Base-by-base conservation (phyloP, 257 asterid species). In the Osmanthus fragrans region DNA sequence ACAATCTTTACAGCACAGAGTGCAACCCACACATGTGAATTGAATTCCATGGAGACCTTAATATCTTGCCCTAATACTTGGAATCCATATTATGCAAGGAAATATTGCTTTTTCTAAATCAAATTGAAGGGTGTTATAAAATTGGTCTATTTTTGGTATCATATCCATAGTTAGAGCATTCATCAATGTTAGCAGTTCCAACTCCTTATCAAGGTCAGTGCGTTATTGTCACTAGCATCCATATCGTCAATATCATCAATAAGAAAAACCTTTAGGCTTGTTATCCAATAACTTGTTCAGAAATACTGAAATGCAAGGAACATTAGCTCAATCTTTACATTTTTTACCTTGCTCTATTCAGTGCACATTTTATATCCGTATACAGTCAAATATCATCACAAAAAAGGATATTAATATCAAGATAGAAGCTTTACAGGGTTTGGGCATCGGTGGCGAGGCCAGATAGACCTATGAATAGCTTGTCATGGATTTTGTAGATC, bases 401-500 rank as follows among this genome's bases (percentile, higher is more conserved):
- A 45, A 7, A 7, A 10, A 23, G 0, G 21, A 27, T 18, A 30
- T 37, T 27, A 15, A 32, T 33, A 13, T 13, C 60, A 25, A 36
- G 19, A 18, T 51, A 73, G 34, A 63, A 45, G 23, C 74, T 73
- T 84, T 84, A 94, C 98, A 92, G 82, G 1, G 99, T 94, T 81
- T 92, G 99, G 0, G 91, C 89, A 90, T 94, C 97, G 42, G 97
- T 88, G 36, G 94, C 99, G 40, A 94, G 93, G 76, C 99, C 97
- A 29, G 96, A 78, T 70, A 94, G 96, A 36, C 97, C 99, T 32
- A 94, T 87, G 80, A 90, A 94, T 33, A 94, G 95, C 86, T 90
- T 94, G n/a, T 86, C 92, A 80, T 94, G 97, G 77, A 94, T 90
- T 74, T 73, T 86, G 82, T 82, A 90, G 73, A 94, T 94, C 87